Conservation (phyloP, 1,284 basidiomycete genomes). For the Mycosarcoma maydis region DNA sequence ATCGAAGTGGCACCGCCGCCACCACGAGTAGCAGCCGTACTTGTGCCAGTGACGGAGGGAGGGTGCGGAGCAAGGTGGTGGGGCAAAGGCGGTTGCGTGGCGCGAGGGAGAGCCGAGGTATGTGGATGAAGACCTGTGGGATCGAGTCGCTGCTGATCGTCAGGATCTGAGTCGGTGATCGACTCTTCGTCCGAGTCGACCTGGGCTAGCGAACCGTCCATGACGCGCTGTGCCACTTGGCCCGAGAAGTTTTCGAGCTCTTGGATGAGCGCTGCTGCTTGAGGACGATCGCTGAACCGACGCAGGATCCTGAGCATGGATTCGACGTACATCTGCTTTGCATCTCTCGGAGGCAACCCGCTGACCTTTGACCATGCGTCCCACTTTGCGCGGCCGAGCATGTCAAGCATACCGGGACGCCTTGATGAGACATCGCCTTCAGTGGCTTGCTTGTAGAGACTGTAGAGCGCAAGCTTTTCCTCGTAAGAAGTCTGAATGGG, state of each 20-base stretch:
- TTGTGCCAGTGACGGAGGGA: conserved; percentile 38
- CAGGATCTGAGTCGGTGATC: conserved; percentile 24
- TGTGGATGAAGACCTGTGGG: conserved; percentile 28
- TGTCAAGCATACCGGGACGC: conserved; percentile 88
- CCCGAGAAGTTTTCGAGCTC: conserved; percentile 84
- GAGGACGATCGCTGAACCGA: conserved; percentile 83
- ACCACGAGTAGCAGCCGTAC: conserved; percentile 46
- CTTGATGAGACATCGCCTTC: conserved; percentile 82
- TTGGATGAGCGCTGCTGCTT: conserved; percentile 78
- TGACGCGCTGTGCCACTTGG: conserved; percentile 75
- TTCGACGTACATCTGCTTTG: conserved; percentile 89
- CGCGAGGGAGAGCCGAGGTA: conserved; percentile 12
- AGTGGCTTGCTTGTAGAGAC: conserved; percentile 74
- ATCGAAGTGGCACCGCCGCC: conserved; percentile 19
- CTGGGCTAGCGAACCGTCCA: conserved; percentile 63
- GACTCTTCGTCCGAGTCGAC: conserved; percentile 40
- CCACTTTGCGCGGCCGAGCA: conserved; percentile 95
- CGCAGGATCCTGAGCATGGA: conserved; percentile 83
- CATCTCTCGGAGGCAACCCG: conserved; percentile 80
- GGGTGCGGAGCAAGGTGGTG: conserved; percentile 32
- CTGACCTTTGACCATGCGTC: conserved; percentile 94
- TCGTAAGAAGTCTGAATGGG: conserved; percentile 97
- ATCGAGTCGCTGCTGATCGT: conserved; percentile 40
- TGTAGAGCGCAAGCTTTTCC: conserved; percentile 91
- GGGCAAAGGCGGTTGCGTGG: conserved; percentile 7